These are phyloP conservation scores for Aspergillus eucalypticola DNA, from an alignment of 2,329 filamentous ascomycete genomes.

Conservation along the genomic window DNA sequence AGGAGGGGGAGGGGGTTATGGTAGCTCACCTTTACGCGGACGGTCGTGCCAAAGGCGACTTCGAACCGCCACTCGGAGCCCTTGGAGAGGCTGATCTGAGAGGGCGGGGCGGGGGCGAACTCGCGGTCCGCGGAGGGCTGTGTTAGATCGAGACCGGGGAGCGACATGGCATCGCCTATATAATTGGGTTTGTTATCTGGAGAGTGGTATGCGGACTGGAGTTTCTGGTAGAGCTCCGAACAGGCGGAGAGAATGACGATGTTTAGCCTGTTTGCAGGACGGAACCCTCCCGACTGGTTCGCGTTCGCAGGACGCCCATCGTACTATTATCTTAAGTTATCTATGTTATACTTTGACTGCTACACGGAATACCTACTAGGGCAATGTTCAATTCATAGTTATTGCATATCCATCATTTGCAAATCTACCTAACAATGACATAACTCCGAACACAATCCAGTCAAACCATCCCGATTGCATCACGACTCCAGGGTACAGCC, in stretches of 20 bases:
- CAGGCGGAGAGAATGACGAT: constrained; percentile 16
- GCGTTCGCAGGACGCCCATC: no score
- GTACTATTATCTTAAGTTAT: no score
- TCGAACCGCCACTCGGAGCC: constrained; percentile 80
- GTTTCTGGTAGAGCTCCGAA: neutral
- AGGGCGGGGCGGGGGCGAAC: constrained; percentile 40
- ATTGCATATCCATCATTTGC: constrained; percentile 6
- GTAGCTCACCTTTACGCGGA: constrained; percentile 54
- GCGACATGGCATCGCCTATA: constrained; percentile 59
- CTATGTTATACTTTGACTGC: no score
- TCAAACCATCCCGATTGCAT: constrained; percentile 11
- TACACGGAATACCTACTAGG: neutral
- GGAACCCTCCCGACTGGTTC: neutral
- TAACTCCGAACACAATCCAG: constrained; percentile 4
- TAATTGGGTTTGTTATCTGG: neutral
- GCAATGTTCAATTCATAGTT: neutral
- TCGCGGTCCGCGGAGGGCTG: constrained; percentile 56
- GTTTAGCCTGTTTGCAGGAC: constrained; percentile 26
- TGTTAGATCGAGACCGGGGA: constrained; percentile 71
- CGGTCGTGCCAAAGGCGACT: constrained; percentile 57
- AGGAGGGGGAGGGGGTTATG: neutral
- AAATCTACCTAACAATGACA: constrained; percentile 10
- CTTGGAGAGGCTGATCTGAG: constrained; percentile 58
- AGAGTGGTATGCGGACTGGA: neutral
- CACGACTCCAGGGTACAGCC: constrained; percentile 10